Conservation (phyloP, 371 early-diverging fungal genomes). For the Paraphysoderma sedebokerense region DNA sequence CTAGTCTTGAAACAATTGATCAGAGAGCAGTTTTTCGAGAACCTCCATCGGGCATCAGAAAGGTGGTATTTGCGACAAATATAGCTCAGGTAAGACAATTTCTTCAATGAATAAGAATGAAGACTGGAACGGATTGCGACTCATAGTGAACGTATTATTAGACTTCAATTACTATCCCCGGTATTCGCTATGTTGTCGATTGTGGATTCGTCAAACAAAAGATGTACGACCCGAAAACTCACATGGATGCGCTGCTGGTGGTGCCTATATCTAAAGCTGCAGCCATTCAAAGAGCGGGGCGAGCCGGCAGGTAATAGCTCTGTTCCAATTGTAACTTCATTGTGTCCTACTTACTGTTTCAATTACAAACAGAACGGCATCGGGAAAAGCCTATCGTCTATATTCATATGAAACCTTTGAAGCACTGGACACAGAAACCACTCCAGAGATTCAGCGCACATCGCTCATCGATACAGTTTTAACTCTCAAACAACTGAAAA, state of each 20-base stretch:
- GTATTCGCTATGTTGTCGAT: slow-evolving; percentile 83
- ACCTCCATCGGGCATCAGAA: slow-evolving; percentile 18
- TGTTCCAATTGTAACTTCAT: not conserved
- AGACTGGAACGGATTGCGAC: slow-evolving; percentile 5
- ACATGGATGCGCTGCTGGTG: slow-evolving; percentile 55
- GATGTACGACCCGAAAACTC: slow-evolving; percentile 52
- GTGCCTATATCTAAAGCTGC: slow-evolving; percentile 54
- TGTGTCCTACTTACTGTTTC: not conserved
- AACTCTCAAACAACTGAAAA: slow-evolving; percentile 24
- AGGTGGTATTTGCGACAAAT: slow-evolving; percentile 47
- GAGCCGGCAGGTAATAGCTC: slow-evolving; percentile 37
- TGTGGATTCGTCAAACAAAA: slow-evolving; percentile 84
- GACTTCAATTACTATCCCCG: slow-evolving; percentile 71
- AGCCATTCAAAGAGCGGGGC: slow-evolving; percentile 45
- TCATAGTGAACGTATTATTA: slow-evolving; percentile 15
- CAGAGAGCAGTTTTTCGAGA: slow-evolving; percentile 24
- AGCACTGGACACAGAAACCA: slow-evolving; percentile 16
- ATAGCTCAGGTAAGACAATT: slow-evolving; percentile 28
- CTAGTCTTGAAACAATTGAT: slow-evolving; percentile 20
- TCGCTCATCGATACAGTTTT: slow-evolving; percentile 29
- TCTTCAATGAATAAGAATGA: not conserved
- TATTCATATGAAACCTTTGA: slow-evolving; percentile 36
- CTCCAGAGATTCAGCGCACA: slow-evolving; percentile 38
- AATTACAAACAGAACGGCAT: slow-evolving; percentile 19
- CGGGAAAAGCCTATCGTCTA: slow-evolving; percentile 43